Evolutionary conservation across 2,329 filamentous ascomycete species (phyloP).

Genomic region (Botrytis pseudocinerea): DNA sequence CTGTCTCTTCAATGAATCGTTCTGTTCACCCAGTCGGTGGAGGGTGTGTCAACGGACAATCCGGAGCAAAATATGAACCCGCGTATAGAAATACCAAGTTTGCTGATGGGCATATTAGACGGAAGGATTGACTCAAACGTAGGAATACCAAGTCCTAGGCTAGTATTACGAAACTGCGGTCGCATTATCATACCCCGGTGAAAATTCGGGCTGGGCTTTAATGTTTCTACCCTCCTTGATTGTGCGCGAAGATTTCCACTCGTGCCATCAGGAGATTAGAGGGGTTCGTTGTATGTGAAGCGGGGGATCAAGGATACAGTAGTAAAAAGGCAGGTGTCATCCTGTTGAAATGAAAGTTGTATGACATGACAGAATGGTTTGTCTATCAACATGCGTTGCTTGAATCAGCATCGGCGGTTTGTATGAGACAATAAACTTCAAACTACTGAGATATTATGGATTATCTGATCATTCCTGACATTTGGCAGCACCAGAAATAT

Average conservation of each 20-base stretch:
- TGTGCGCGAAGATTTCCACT: constrained; percentile 43
- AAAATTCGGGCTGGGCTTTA: constrained; percentile 48
- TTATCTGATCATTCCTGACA: constrained; percentile 15
- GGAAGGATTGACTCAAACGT: constrained; percentile 30
- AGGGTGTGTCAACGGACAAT: constrained; percentile 34
- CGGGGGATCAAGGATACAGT: constrained; percentile 44
- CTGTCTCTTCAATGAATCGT: constrained; percentile 38
- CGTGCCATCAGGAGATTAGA: constrained; percentile 42
- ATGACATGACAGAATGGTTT: constrained; percentile 46
- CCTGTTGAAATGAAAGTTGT: constrained; percentile 46
- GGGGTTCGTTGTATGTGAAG: constrained; percentile 48
- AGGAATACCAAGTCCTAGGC: constrained; percentile 42
- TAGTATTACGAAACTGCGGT: constrained; percentile 47
- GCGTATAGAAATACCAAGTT: constrained; percentile 43
- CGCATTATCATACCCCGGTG: constrained; percentile 43
- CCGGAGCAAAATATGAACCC: not conserved
- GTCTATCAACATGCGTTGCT: constrained; percentile 48
- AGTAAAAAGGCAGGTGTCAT: constrained; percentile 46
- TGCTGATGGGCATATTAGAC: constrained; percentile 28
- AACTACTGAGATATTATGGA: constrained; percentile 45
- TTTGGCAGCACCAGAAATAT: not conserved
- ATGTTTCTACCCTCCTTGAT: constrained; percentile 44
- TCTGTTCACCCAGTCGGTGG: constrained; percentile 34
- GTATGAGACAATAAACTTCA: constrained; percentile 48
- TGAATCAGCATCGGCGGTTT: constrained; percentile 47